phyloP scores from a whole-genome alignment of 345 rosid genomes.

The Boechera retrofracta region DNA sequence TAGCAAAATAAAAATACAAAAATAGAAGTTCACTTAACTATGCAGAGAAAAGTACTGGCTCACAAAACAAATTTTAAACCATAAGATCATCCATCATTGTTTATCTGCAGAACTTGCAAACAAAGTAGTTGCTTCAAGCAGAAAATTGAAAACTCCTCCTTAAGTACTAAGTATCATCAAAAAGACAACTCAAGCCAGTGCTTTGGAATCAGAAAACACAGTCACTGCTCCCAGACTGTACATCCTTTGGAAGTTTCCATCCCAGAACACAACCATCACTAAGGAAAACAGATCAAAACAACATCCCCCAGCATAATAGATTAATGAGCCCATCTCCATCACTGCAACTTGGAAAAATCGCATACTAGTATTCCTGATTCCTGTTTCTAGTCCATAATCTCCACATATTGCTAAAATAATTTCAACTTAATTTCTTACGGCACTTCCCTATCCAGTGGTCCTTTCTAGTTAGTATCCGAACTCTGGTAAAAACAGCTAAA shows the following conservation, averaged over 20 bases:
- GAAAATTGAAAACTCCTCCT: too few relatives aligned
- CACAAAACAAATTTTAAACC: slow-evolving; percentile 6
- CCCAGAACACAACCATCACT: not conserved
- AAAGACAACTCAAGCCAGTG: too few relatives aligned
- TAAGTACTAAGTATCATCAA: too few relatives aligned
- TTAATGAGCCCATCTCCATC: not conserved
- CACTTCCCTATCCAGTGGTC: not conserved
- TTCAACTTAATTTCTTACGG: not conserved
- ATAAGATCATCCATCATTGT: slow-evolving; percentile 1
- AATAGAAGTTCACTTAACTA: slow-evolving; percentile 17
- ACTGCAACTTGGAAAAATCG: slow-evolving; percentile 1
- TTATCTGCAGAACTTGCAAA: slow-evolving; percentile 6
- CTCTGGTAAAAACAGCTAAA: not conserved
- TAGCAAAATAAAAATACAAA: slow-evolving; percentile 45
- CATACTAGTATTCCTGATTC: not conserved
- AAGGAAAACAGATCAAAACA: slow-evolving; percentile 4
- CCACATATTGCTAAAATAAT: not conserved
- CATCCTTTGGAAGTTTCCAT: not conserved
- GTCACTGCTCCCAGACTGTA: not conserved
- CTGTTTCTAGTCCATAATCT: slow-evolving; percentile 3
- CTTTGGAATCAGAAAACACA: not conserved
- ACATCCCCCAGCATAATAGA: not conserved
- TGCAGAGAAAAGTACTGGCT: slow-evolving; percentile 9
- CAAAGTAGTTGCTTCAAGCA: not conserved
- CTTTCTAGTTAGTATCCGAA: slow-evolving; percentile 10